phyloP scores from a whole-genome alignment of 2,329 filamentous ascomycete species.

The Uncinocarpus reesii region DNA sequence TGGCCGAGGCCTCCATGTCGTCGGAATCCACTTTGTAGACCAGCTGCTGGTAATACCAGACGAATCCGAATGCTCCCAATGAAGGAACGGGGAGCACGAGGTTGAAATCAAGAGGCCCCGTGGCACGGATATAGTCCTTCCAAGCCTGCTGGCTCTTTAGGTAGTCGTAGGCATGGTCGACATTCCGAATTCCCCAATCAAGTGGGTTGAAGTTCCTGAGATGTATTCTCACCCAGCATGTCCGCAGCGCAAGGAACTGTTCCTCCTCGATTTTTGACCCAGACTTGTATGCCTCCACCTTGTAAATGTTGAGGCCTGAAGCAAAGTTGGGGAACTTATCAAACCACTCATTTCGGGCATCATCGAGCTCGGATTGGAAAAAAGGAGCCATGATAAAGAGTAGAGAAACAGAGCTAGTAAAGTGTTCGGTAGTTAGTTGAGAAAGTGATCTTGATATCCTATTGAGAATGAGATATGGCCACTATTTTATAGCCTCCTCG shows the following conservation, averaged over 20 bases:
- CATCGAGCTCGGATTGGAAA: too few species aligned
- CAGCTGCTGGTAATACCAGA: not conserved
- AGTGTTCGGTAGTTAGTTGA: too few species aligned
- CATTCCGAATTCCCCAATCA: not conserved
- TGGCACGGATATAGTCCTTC: not conserved
- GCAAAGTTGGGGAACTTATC: not conserved
- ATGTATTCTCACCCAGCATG: not conserved
- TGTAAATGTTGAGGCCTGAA: not conserved
- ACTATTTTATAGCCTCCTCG: too few species aligned
- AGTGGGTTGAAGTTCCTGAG: not conserved
- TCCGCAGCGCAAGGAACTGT: slow-evolving; percentile 13
- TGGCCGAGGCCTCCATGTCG: not conserved
- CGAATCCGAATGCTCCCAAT: not conserved
- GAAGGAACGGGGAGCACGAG: not conserved
- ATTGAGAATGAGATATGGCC: too few species aligned
- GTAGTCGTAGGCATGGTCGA: not conserved
- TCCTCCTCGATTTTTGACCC: slow-evolving; percentile 13
- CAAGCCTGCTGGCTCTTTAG: not conserved
- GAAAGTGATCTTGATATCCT: too few species aligned
- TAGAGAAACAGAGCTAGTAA: too few species aligned
- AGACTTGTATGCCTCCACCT: slow-evolving; percentile 1
- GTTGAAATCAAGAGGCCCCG: too few species aligned
- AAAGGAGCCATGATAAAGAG: too few species aligned
- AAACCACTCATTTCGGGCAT: too few species aligned
- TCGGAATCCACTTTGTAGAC: not conserved